Percentiles rank a stretch among this genome's conserved stretches.
Evolutionary conservation across 805 yeast species (phyloP).

Genomic region (Lipomyces sp.): DNA sequence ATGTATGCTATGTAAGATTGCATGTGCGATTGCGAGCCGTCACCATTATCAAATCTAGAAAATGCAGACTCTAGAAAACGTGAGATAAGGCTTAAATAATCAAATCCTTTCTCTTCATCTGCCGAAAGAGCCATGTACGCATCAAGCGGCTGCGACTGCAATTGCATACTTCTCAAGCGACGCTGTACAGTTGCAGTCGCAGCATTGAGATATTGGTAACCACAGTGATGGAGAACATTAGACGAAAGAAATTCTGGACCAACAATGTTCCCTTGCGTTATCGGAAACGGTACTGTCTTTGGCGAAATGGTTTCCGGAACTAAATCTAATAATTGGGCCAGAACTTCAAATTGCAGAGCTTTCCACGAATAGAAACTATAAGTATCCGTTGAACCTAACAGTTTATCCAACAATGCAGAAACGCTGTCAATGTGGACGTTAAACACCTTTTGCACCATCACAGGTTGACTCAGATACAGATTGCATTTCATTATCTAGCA

Average conservation of each 20-base stretch:
- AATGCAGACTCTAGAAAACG: slow-evolving; percentile 18
- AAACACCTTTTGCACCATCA: slow-evolving; percentile 61
- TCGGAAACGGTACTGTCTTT: slow-evolving; percentile 37
- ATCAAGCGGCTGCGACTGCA: slow-evolving; percentile 1
- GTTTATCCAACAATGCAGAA: slow-evolving; percentile 39
- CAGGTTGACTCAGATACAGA: slow-evolving; percentile 56
- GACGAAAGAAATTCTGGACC: slow-evolving; percentile 26
- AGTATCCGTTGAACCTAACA: slow-evolving; percentile 33
- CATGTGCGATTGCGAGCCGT: slow-evolving; percentile 22
- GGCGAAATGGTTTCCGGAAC: slow-evolving; percentile 47
- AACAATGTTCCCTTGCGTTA: slow-evolving; percentile 8
- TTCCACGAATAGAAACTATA: slow-evolving; percentile 50
- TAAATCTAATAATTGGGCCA: slow-evolving; percentile 55
- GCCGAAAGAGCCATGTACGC: slow-evolving; percentile 14
- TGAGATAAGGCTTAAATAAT: slow-evolving; percentile 10
- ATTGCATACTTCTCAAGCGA: neutral
- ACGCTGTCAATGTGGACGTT: slow-evolving; percentile 59
- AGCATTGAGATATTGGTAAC: slow-evolving; percentile 30
- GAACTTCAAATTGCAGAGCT: slow-evolving; percentile 60
- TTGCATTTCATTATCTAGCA: slow-evolving; percentile 54
- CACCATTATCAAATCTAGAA: slow-evolving; percentile 15
- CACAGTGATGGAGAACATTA: slow-evolving; percentile 28
- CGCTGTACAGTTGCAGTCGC: slow-evolving; percentile 34
- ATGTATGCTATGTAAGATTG: slow-evolving; percentile 30
- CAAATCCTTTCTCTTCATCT: slow-evolving; percentile 14